These are phyloP conservation scores for Microthlaspi erraticum DNA, from an alignment of 345 rosid genomes.

Conservation along the genomic window DNA sequence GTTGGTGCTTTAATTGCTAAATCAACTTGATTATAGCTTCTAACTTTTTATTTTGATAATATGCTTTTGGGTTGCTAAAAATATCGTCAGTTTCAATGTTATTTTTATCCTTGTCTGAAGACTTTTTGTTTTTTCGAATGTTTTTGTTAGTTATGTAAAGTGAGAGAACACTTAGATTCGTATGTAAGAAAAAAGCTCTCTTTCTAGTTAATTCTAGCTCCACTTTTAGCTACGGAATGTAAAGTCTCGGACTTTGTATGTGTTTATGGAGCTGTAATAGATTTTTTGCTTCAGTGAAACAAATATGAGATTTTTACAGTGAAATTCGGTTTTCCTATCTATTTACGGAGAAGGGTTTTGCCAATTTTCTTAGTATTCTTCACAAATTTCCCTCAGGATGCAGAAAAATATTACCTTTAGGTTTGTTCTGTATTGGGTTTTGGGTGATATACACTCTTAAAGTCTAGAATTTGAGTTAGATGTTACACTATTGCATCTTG, in stretches of 20 bases:
- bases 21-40: constrained; percentile 7
- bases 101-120: constrained; percentile 4
- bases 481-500: background rate
- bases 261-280: constrained; percentile 6
- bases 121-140: background rate
- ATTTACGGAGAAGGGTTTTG: background rate
- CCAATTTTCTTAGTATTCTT: background rate
- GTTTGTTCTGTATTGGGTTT: constrained; percentile 19
- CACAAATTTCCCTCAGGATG: background rate
- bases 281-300: background rate
- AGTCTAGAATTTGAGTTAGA: constrained; percentile 7
- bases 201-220: background rate
- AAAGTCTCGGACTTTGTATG: constrained; percentile 5
- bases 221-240: constrained; percentile 3
- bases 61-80: background rate
- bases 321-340: background rate
- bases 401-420: background rate
- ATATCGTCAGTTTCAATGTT: background rate
- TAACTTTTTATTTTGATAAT: background rate
- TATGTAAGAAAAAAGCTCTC: background rate
- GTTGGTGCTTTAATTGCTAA: background rate
- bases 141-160: background rate
- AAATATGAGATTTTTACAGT: background rate
- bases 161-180: constrained; percentile 5
- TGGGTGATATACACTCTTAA: background rate